phyloP scores from a whole-genome alignment of 2,329 filamentous ascomycete genomes.

The Diaporthe caulivora region DNA sequence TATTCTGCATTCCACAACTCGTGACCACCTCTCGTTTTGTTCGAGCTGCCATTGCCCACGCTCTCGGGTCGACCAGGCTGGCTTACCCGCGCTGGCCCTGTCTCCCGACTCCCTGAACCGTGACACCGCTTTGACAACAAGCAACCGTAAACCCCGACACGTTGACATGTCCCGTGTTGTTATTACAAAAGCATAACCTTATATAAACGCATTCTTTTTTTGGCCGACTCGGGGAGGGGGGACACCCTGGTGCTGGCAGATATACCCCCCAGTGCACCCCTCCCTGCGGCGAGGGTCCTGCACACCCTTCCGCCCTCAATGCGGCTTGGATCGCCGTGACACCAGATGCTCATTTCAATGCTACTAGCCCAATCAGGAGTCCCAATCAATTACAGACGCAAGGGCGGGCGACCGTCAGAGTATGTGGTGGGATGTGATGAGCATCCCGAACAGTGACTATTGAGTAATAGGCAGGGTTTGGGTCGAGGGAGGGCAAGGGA shows the following conservation, averaged over 20 bases:
- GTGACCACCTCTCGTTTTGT: conserved; percentile 13
- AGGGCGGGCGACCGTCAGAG: conserved; percentile 3
- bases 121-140: conserved; percentile 29
- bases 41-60: too few species aligned
- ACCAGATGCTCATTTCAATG: conserved; percentile 29
- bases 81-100: conserved; percentile 4
- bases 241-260: conserved; percentile 6
- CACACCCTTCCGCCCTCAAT: conserved; percentile 25
- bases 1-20: background rate
- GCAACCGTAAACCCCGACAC: conserved; percentile 5
- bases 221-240: conserved; percentile 1
- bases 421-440: conserved; percentile 11
- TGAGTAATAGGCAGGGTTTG: background rate
- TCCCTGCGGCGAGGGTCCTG: conserved; percentile 6
- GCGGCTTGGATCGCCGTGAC: conserved; percentile 32
- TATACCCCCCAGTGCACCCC: too few species aligned
- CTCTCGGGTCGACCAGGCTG: conserved; percentile 10
- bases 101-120: background rate
- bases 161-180: conserved; percentile 13
- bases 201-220: conserved; percentile 29
- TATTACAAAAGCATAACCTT: conserved; percentile 21
- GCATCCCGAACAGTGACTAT: background rate
- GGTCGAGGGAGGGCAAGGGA: background rate
- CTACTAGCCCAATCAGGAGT: conserved; percentile 22
- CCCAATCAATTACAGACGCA: conserved; percentile 29